These are phyloP conservation scores for Wickerhamiella musiphila DNA, from an alignment of 805 yeast species.

Conservation along the genomic window DNA sequence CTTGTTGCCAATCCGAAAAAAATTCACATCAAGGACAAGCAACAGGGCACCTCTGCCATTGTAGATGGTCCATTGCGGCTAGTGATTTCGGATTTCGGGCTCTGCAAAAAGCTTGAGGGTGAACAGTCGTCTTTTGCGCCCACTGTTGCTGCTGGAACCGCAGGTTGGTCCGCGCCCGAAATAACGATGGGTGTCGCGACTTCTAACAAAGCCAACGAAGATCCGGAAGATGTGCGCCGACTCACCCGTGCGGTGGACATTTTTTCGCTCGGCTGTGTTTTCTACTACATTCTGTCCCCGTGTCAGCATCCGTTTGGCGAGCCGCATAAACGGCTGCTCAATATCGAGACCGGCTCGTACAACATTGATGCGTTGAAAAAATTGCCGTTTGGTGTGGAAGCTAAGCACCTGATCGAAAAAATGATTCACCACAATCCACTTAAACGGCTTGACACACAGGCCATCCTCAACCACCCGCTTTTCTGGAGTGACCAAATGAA, in stretches of 20 bases:
- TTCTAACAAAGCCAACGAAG: background rate
- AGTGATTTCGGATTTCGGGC: slow-evolving; percentile 86
- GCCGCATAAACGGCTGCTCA: slow-evolving; percentile 69
- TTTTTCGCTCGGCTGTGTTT: slow-evolving; percentile 88
- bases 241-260: slow-evolving; percentile 83
- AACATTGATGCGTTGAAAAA: slow-evolving; percentile 31
- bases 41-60: slow-evolving; percentile 8
- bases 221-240: slow-evolving; percentile 23
- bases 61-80: slow-evolving; percentile 37
- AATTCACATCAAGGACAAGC: slow-evolving; percentile 14
- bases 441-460: slow-evolving; percentile 50
- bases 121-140: slow-evolving; percentile 91
- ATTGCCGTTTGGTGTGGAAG: slow-evolving; percentile 36
- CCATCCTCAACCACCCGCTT: slow-evolving; percentile 65
- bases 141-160: slow-evolving; percentile 86
- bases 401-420: slow-evolving; percentile 47
- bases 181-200: slow-evolving; percentile 7
- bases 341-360: slow-evolving; percentile 55
- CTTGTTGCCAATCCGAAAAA: slow-evolving; percentile 49
- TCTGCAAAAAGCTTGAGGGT: slow-evolving; percentile 77
- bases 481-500: slow-evolving; percentile 68
- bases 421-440: slow-evolving; percentile 61
- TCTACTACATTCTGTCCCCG: slow-evolving; percentile 62
- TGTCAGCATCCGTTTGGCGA: slow-evolving; percentile 96
- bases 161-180: slow-evolving; percentile 99